Base-by-base conservation (phyloP, 2,329 filamentous ascomycete genomes). In the Colletotrichum noveboracense region DNA sequence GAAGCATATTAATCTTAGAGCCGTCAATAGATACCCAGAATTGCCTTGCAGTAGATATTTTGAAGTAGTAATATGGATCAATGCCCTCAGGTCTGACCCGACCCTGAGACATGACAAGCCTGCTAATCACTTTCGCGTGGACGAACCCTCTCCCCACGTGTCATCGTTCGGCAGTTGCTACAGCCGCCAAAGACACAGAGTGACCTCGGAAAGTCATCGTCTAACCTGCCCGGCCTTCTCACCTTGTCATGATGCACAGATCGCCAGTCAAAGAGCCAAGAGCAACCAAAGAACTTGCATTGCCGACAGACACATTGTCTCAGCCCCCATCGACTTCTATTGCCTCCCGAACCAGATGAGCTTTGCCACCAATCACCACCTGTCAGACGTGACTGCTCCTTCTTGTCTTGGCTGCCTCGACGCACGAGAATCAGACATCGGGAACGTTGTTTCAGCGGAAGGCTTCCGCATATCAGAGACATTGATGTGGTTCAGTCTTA, bases 1-100 rank as follows among this genome's bases (percentile, higher is more conserved):
- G 88, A 85, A 1, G 89, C 88, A 7, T 93, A 92, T 78, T 93
- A 5, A 65, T 24, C 2, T 32, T 3, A 12, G 12, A 18, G 56
- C 6, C 4, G 30, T 34, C 4, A 4, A 9, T 21, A 61, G 16
- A 61, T 48, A 21, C 43, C 58, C 12, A 61, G 30, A 24, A 61
- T 32, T 61, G 18, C 9, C 3, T 14, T 21, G 1, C 28, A 34
- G 55, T 8, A 61, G 1, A 48, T 21, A 48, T 21, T 21, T 14
- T 0, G 3, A 13, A 34, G 30, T 14, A 61, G 16, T 8, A 61
- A 21, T 21, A 61, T 9, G 1, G 28, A 14, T 34, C 18, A 21
- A 24, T 18, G 58, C 30, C 6, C 58, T 61, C 30, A 21, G 30
- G 28, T 13, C 43, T 48, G 43, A 13, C 6, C n/a, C 43, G 3